These are phyloP conservation scores for Lentinula sp. DNA, from an alignment of 768 basidiomycete genomes.

Conservation along the genomic window DNA sequence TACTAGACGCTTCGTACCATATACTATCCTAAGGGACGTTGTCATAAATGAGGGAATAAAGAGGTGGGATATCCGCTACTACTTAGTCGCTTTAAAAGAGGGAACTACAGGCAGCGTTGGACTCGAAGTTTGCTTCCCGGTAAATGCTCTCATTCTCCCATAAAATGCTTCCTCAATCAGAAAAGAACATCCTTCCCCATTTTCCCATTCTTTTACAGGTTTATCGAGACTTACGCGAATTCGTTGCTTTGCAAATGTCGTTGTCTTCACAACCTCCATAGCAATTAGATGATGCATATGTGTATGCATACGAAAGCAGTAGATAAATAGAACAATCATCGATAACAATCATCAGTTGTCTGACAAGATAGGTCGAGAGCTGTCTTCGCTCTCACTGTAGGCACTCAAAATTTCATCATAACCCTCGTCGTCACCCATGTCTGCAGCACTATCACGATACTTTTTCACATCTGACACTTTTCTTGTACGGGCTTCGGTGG, in stretches of 20 bases:
- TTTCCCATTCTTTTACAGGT: constrained; percentile 55
- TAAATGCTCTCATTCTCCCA: constrained; percentile 20
- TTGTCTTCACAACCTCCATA: neutral
- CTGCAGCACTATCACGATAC: constrained; percentile 57
- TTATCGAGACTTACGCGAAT: constrained; percentile 30
- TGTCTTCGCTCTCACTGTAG: constrained; percentile 69
- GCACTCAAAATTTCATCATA: constrained; percentile 76
- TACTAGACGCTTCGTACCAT: constrained; percentile 55
- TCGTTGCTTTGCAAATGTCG: neutral
- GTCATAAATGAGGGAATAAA: constrained; percentile 70
- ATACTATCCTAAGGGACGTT: constrained; percentile 47
- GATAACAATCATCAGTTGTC: neutral
- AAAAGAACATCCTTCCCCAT: constrained; percentile 58
- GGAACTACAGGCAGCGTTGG: constrained; percentile 20
- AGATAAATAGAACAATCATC: neutral
- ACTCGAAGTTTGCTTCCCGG: constrained; percentile 58
- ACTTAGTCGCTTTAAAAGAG: constrained; percentile 45
- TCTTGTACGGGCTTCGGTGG: constrained; percentile 31
- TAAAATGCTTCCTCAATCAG: constrained; percentile 2
- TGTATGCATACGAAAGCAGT: neutral
- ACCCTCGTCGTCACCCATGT: constrained; percentile 68
- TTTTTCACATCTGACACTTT: constrained; percentile 41
- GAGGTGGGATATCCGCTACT: constrained; percentile 70
- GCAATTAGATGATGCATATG: neutral
- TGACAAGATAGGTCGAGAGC: constrained; percentile 6